Evolutionary conservation across 345 rosid species (phyloP), one percentile per base, ranked within the genome.

Genomic region (Hirschfeldia incana): DNA sequence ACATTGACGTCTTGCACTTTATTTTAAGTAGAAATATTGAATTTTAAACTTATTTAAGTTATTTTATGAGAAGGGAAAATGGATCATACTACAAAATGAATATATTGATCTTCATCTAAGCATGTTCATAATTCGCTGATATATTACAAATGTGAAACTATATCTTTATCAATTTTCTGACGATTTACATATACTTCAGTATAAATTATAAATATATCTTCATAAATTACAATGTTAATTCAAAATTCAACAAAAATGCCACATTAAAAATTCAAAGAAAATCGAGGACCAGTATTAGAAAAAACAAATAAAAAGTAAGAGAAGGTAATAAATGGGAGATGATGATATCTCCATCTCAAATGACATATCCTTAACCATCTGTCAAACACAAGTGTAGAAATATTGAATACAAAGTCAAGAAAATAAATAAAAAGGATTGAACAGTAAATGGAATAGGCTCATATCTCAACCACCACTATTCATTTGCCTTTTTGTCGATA

Each of bases 301-400:
- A 29, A 67, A 1, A 55, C 13, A 67, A 57, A 57, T n/a, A 10
- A 49, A 74, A 60, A 4, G 69, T 32, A 61, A 36, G 62, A 53
- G 70, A 65, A 37, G 70, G 76, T 71, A 78, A 65, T 78, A 71
- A 77, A 78, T 72, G 77, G 39, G 39, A 32, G 36, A 72, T 55
- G 62, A 72, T 72, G 77, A 72, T 71, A 61, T 39, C 76, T 72
- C 81, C 49, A 72, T 72, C 73, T 72, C 77, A 72, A 72, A 66
- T 78, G 81, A 78, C 77, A 72, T 57, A 78, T 78, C 77, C 76
- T 78, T 78, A 73, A 75, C 82, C 65, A 73, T 73, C 78, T 67
- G 69, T 65, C 77, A 78, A 39, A 58, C 16, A 37, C n/a, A 60
- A 5, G 33, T 68, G 30, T 39, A 58, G 53, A 76, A 27, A 55